phyloP scores from a whole-genome alignment of 2,329 filamentous ascomycete genomes.

The Lachnellula hyalina region DNA sequence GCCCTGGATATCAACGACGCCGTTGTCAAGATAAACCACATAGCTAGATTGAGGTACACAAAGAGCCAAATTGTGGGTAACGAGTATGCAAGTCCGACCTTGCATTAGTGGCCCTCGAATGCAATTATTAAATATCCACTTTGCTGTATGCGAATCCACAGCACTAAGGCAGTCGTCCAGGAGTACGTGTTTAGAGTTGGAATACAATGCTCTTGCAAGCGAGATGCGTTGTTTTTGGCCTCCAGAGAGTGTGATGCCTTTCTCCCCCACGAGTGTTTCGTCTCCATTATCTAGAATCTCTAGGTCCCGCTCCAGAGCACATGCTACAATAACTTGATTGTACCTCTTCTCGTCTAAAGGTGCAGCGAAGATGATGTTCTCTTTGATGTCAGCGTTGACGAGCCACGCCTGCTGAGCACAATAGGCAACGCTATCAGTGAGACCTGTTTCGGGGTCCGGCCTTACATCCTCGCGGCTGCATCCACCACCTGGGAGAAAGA shows the following conservation, averaged over 20 bases:
- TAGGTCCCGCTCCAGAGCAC: slow-evolving; percentile 84
- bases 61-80: slow-evolving; percentile 91
- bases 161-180: slow-evolving; percentile 94
- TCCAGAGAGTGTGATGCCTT: slow-evolving; percentile 92
- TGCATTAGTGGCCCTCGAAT: slow-evolving; percentile 86
- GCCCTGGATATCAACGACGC: slow-evolving; percentile 73
- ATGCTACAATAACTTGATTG: slow-evolving; percentile 81
- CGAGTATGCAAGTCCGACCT: slow-evolving; percentile 84
- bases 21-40: slow-evolving; percentile 83
- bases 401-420: slow-evolving; percentile 97
- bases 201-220: slow-evolving; percentile 94
- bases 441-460: slow-evolving; percentile 73
- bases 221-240: slow-evolving; percentile 98
- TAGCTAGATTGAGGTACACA: slow-evolving; percentile 76
- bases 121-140: slow-evolving; percentile 96
- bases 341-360: slow-evolving; percentile 78
- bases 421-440: slow-evolving; percentile 91
- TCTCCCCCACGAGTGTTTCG: slow-evolving; percentile 90
- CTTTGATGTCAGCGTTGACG: slow-evolving; percentile 89
- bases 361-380: slow-evolving; percentile 90
- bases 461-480: slow-evolving; percentile 79
- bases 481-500: slow-evolving; percentile 75
- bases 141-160: slow-evolving; percentile 94
- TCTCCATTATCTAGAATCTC: slow-evolving; percentile 91
- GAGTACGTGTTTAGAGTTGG: slow-evolving; percentile 82